Evolutionary conservation across 192 early-diverging fungal genomes (phyloP).

Genomic region (Chytriomyces hyalinus): DNA sequence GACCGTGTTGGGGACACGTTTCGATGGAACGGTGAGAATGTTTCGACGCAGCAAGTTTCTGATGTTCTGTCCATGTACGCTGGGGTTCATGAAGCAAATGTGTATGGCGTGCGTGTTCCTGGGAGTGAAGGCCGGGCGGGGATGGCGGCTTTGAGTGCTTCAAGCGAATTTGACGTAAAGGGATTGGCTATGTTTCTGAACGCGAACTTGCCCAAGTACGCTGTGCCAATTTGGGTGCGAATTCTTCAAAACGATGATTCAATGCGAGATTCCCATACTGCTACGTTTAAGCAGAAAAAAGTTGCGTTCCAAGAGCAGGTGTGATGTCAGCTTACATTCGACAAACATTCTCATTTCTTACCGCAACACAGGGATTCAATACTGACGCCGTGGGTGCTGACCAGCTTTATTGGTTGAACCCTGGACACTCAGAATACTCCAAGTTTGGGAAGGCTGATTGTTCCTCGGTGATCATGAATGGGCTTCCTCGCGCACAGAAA

Average conservation of each 20-base stretch:
- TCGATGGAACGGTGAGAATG: slow-evolving; percentile 65
- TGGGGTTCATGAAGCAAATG: slow-evolving; percentile 49
- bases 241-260: slow-evolving; percentile 3
- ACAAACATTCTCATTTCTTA: neutral
- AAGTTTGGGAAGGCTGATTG: neutral
- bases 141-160: slow-evolving; percentile 33
- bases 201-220: slow-evolving; percentile 30
- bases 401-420: neutral
- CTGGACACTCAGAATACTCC: neutral
- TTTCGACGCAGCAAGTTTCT: slow-evolving; percentile 64
- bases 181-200: neutral
- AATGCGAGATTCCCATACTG: slow-evolving; percentile 16
- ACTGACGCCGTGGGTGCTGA: neutral
- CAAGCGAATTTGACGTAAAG: slow-evolving; percentile 17
- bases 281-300: slow-evolving; percentile 34
- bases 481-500: neutral
- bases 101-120: slow-evolving; percentile 37
- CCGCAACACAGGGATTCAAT: neutral
- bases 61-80: slow-evolving; percentile 58
- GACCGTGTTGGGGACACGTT: slow-evolving; percentile 76
- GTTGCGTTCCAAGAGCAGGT: slow-evolving; percentile 5
- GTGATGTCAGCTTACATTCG: neutral
- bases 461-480: neutral
- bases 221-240: slow-evolving; percentile 33
- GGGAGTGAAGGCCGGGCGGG: slow-evolving; percentile 41